A percentile compares a stretch with the other conserved stretches of the same genome.
phyloP scores from a whole-genome alignment of 148 eudicot species.

The Fallopia convolvulus region DNA sequence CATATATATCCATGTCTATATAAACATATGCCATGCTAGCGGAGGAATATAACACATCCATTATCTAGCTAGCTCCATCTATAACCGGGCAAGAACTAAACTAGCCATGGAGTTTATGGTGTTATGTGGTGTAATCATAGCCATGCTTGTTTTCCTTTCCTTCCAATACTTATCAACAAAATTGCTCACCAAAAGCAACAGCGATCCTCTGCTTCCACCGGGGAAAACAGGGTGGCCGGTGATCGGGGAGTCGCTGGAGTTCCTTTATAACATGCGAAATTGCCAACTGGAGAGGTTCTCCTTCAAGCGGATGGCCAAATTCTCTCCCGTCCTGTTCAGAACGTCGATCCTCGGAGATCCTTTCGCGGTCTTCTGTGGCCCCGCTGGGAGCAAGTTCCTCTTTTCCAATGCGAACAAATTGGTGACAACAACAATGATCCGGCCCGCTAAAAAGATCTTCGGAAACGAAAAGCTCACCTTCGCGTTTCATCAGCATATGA shows the following conservation, averaged over 20 bases:
- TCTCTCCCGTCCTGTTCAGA: constrained; percentile 20
- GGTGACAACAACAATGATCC: constrained; percentile 16
- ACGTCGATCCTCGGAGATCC: constrained; percentile 24
- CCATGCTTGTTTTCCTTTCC: no score
- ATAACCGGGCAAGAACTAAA: no score
- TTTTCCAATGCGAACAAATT: constrained; percentile 42
- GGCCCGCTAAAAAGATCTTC: neutral
- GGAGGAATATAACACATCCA: no score
- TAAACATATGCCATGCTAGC: no score
- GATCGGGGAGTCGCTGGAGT: neutral
- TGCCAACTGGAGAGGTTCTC: neutral
- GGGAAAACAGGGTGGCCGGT: neutral
- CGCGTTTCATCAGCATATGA: constrained; percentile 12
- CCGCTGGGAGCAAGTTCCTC: constrained; percentile 41
- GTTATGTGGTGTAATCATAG: no score
- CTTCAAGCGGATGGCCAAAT: constrained; percentile 20
- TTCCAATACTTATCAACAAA: no score
- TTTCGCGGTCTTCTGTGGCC: constrained; percentile 26
- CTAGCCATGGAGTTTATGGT: no score
- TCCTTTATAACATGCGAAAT: neutral
- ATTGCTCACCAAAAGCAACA: neutral
- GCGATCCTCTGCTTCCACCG: neutral
- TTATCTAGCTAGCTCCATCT: no score
- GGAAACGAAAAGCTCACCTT: constrained; percentile 10
- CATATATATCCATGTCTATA: no score